Evolutionary conservation across 306 rosid species (phyloP).

Genomic region (Casuarina equisetifolia): DNA sequence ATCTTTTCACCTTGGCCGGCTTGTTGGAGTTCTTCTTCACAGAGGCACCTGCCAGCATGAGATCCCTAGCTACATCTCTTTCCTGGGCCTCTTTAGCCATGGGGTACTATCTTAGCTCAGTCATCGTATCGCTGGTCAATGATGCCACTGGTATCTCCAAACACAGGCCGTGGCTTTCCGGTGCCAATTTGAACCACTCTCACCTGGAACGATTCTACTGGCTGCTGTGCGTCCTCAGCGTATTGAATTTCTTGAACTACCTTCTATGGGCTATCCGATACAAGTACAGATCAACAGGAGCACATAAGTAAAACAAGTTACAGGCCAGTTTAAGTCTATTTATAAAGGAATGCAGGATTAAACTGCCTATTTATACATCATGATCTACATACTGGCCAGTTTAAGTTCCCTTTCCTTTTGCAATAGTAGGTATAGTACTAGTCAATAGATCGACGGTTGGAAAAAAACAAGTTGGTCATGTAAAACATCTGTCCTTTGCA

Average conservation of each 20-base stretch:
- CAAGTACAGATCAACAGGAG: slow-evolving; percentile 58
- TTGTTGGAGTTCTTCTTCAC: slow-evolving; percentile 88
- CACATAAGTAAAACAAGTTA: slow-evolving; percentile 1
- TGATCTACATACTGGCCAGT: too few relatives aligned
- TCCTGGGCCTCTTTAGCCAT: slow-evolving; percentile 91
- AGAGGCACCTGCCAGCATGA: slow-evolving; percentile 84
- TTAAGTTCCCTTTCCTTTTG: too few relatives aligned
- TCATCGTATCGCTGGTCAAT: slow-evolving; percentile 71
- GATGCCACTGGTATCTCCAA: slow-evolving; percentile 42
- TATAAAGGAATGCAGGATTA: too few relatives aligned
- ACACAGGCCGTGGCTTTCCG: slow-evolving; percentile 70
- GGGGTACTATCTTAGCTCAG: slow-evolving; percentile 90
- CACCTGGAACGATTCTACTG: slow-evolving; percentile 83
- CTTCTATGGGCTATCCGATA: slow-evolving; percentile 71
- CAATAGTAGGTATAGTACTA: too few relatives aligned
- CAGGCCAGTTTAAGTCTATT: neutral
- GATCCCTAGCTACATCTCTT: slow-evolving; percentile 88
- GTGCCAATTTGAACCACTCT: slow-evolving; percentile 57
- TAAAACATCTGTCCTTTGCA: neutral
- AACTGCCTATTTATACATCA: too few relatives aligned
- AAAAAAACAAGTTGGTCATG: neutral
- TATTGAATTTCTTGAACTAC: slow-evolving; percentile 74
- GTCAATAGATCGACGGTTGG: too few relatives aligned
- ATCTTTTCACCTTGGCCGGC: slow-evolving; percentile 88
- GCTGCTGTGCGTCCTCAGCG: slow-evolving; percentile 89